Conservation (phyloP, 1,284 basidiomycete species). For the Sphaerobolus stellatus region DNA sequence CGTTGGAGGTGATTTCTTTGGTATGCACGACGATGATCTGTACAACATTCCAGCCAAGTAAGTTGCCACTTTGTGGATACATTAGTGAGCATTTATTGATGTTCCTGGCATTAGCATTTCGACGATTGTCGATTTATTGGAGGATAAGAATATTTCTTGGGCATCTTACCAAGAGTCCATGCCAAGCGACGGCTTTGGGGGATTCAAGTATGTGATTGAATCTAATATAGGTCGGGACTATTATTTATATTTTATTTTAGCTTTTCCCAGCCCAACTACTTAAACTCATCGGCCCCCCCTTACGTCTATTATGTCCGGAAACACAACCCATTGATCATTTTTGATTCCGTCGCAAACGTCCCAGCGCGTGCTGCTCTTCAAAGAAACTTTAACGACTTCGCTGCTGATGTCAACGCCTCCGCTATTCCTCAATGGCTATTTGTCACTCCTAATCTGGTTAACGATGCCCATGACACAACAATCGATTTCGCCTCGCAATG, state of each 20-base stretch:
- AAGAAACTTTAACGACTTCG: constrained; percentile 65
- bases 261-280: constrained; percentile 47
- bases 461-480: constrained; percentile 62
- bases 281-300: constrained; percentile 35
- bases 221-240: background rate
- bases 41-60: constrained; percentile 30
- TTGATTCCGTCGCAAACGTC: constrained; percentile 45
- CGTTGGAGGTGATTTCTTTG: constrained; percentile 59
- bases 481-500: constrained; percentile 47
- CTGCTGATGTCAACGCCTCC: constrained; percentile 49
- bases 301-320: constrained; percentile 58
- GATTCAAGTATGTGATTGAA: constrained; percentile 31
- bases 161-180: constrained; percentile 58
- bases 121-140: constrained; percentile 63
- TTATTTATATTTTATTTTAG: constrained; percentile 23
- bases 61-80: constrained; percentile 1
- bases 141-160: constrained; percentile 58
- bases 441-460: constrained; percentile 62
- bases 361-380: constrained; percentile 45
- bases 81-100: constrained; percentile 19
- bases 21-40: constrained; percentile 48
- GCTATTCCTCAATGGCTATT: constrained; percentile 61
- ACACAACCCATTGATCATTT: constrained; percentile 59
- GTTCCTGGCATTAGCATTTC: constrained; percentile 42
- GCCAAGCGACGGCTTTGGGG: constrained; percentile 52